A percentile compares a stretch with the other conserved stretches of the same genome.
Conservation (phyloP, 768 basidiomycete species). For the Dendrothele bispora region DNA sequence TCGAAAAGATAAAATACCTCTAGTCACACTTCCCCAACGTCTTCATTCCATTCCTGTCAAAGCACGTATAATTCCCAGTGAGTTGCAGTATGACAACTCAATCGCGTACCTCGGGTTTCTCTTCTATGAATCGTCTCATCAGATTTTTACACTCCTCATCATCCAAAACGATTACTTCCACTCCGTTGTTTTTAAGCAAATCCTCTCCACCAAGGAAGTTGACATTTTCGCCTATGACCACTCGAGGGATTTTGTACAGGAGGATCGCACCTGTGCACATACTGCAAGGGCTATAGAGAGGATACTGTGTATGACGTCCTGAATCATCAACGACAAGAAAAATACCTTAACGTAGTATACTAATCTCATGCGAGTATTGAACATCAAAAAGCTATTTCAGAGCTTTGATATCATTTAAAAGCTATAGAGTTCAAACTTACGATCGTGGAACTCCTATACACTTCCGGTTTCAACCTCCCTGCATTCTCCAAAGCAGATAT, state of each 20-base stretch:
- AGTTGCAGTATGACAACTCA: slow-evolving; percentile 5
- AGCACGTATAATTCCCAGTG: slow-evolving; percentile 1
- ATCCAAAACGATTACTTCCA: slow-evolving; percentile 52
- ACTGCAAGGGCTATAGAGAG: slow-evolving; percentile 49
- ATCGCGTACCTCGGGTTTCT: slow-evolving; percentile 49
- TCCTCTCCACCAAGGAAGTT: slow-evolving; percentile 57
- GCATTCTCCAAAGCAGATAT: slow-evolving; percentile 46
- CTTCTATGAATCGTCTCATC: slow-evolving; percentile 56
- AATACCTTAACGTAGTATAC: slow-evolving; percentile 39
- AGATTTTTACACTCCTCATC: slow-evolving; percentile 51
- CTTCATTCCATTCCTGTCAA: slow-evolving; percentile 54
- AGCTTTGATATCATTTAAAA: too few species aligned
- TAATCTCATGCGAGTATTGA: slow-evolving; percentile 6
- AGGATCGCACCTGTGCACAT: slow-evolving; percentile 68
- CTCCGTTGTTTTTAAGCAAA: slow-evolving; percentile 48
- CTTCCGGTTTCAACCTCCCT: slow-evolving; percentile 43
- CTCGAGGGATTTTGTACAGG: slow-evolving; percentile 63
- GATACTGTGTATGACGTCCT: too few species aligned
- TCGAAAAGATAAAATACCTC: too few species aligned
- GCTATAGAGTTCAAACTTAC: too few species aligned
- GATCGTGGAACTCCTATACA: slow-evolving; percentile 51
- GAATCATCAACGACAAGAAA: too few species aligned
- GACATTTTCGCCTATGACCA: slow-evolving; percentile 64
- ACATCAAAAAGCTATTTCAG: background rate
- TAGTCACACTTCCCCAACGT: slow-evolving; percentile 50